Evolutionary conservation across 2,329 filamentous ascomycete genomes (phyloP).

Genomic region (Penicillium paneum): DNA sequence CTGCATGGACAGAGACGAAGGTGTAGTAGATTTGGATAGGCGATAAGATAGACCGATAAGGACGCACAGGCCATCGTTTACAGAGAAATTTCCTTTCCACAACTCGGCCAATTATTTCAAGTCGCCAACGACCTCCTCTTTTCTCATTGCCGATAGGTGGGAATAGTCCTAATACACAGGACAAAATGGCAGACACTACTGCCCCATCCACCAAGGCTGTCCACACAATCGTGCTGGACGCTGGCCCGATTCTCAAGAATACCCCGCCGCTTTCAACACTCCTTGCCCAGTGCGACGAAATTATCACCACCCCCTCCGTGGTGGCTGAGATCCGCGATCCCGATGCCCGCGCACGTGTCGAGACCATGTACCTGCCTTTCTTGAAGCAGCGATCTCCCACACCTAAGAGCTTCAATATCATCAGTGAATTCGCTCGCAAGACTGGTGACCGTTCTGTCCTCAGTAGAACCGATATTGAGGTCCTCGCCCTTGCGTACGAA

Average conservation of each 20-base stretch:
- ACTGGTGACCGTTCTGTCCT: conserved; percentile 88
- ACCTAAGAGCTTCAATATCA: conserved; percentile 72
- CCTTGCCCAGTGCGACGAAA: conserved; percentile 68
- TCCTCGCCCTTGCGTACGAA: conserved; percentile 89
- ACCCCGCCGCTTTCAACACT: conserved; percentile 81
- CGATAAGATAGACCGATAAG: conserved; percentile 44
- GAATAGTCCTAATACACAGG: conserved; percentile 4
- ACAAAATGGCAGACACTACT: conserved; percentile 20
- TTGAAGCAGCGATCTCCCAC: conserved; percentile 71
- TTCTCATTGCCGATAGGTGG: background rate
- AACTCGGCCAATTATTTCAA: conserved; percentile 9
- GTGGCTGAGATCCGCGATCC: conserved; percentile 83
- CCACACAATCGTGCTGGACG: conserved; percentile 82
- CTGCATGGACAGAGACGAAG: background rate
- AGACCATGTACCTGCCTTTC: conserved; percentile 83
- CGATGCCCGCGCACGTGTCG: conserved; percentile 72
- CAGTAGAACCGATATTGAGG: conserved; percentile 82
- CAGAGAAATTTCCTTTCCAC: conserved; percentile 31
- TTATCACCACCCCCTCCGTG: conserved; percentile 82
- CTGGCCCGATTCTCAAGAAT: conserved; percentile 91
- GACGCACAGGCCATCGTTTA: conserved; percentile 34
- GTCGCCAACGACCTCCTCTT: background rate
- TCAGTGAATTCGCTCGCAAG: conserved; percentile 79
- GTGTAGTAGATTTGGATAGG: conserved; percentile 6
- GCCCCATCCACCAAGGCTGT: conserved; percentile 58